Base-by-base conservation (phyloP, 2,329 filamentous ascomycete species). In the Scedosporium minutisporum region DNA sequence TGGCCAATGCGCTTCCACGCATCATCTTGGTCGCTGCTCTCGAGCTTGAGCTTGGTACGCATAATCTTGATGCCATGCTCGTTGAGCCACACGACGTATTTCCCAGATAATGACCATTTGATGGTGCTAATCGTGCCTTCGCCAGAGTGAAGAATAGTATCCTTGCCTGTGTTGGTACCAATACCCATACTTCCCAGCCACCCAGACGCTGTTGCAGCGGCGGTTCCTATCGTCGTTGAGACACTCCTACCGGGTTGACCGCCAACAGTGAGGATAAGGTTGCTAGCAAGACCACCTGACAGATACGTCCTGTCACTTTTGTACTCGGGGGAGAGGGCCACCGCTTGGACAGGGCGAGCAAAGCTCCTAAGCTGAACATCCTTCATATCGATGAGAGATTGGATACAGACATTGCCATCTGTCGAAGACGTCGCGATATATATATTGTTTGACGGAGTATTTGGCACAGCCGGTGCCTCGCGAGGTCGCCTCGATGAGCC, bases 1-100 rank as follows among this genome's bases (percentile, higher is more conserved):
- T 97, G 93, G 25, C 91, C 93, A 65, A 99, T 91, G 9, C 93
- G 84, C 74, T 95, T 96, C 96, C 96, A 99, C 2, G 93, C 91
- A 66, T 89, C 87, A 16, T 97, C 93, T 1, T 82, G 78, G 69
- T 96, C 89, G 12, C 82, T 82, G 65, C 80, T 86, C 5, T 96
- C 91, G 4, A 97, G 80, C 67, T 93, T 86, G 21, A 96, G 71
- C 71, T 95, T 91, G 4, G 91, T 91, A 44, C 95, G 86, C 93
- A 97, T 97, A 65, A 99, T 95, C 73, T 97, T 97, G 72, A 97
- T 96, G 3, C 95, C 95, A 69, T 96, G 89, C 74, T 99, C 95
- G 70, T 97, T 99, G 48, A 96, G 82, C 95, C 95, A 99, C 0
- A 87, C 90, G 1, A 97, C 89, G 70, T 93, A 97, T 75, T 89